Evolutionary conservation across 805 yeast species (phyloP).

Genomic region (Nakazawaea populi): DNA sequence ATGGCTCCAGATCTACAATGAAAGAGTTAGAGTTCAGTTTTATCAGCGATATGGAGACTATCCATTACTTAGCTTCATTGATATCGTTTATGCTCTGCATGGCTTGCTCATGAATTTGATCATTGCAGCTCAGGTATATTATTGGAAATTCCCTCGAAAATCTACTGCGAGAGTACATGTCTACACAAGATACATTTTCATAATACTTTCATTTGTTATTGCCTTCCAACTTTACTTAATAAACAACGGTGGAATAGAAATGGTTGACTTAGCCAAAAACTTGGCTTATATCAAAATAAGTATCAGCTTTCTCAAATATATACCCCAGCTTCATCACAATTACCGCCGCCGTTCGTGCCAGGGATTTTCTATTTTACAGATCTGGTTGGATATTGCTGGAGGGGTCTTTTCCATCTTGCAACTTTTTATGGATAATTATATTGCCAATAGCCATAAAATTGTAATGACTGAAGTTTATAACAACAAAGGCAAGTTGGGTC

Average conservation of each 20-base stretch:
- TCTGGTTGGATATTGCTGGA: slow-evolving; percentile 36
- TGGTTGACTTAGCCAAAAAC: slow-evolving; percentile 31
- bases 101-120: slow-evolving; percentile 37
- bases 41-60: slow-evolving; percentile 22
- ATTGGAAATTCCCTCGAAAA: slow-evolving; percentile 28
- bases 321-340: slow-evolving; percentile 45
- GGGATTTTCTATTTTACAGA: slow-evolving; percentile 37
- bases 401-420: slow-evolving; percentile 33
- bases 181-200: slow-evolving; percentile 16
- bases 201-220: slow-evolving; percentile 12
- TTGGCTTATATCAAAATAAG: slow-evolving; percentile 39
- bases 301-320: slow-evolving; percentile 38
- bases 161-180: slow-evolving; percentile 18
- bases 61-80: slow-evolving; percentile 39
- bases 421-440: slow-evolving; percentile 31
- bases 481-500: slow-evolving; percentile 39
- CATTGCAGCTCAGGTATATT: slow-evolving; percentile 29
- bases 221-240: slow-evolving; percentile 12
- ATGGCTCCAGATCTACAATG: slow-evolving; percentile 32
- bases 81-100: slow-evolving; percentile 41
- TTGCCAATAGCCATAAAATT: slow-evolving; percentile 17
- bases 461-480: slow-evolving; percentile 25
- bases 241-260: slow-evolving; percentile 14
- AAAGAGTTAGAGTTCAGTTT: slow-evolving; percentile 26
- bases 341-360: slow-evolving; percentile 33